A percentile compares a stretch with the other conserved stretches of the same genome.
Evolutionary conservation across 1,284 basidiomycete species (phyloP).

Genomic region (Melampsora medusae): DNA sequence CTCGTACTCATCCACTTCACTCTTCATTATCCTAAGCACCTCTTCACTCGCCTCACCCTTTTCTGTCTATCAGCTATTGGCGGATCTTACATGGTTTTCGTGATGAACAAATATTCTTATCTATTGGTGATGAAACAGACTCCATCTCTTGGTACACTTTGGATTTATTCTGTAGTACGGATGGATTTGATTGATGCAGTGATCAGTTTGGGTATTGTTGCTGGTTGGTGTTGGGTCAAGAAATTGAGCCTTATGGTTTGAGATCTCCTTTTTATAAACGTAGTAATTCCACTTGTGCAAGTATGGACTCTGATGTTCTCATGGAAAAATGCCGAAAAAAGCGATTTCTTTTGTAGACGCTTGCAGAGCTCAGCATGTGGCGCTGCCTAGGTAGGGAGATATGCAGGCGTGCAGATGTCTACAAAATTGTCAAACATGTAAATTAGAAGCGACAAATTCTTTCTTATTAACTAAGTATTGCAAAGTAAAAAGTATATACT

Average conservation of each 20-base stretch:
- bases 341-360: no score
- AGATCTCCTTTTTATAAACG: neutral
- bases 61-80: slow-evolving; percentile 46
- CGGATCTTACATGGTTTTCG: slow-evolving; percentile 46
- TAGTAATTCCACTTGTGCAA: no score
- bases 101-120: slow-evolving; percentile 50
- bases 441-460: no score
- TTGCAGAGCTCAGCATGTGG: no score
- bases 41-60: slow-evolving; percentile 42
- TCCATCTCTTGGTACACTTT: slow-evolving; percentile 54
- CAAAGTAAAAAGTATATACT: no score
- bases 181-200: slow-evolving; percentile 52
- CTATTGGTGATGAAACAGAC: slow-evolving; percentile 52
- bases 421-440: no score
- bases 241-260: slow-evolving; percentile 47
- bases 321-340: no score
- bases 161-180: slow-evolving; percentile 54
- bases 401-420: no score
- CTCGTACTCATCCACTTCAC: slow-evolving; percentile 45
- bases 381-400: no score
- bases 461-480: no score
- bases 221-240: slow-evolving; percentile 46
- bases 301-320: no score
- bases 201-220: slow-evolving; percentile 51
- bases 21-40: slow-evolving; percentile 40